Evolutionary conservation across 2,329 filamentous ascomycete genomes (phyloP), one percentile per base, ranked within the genome.

Genomic region (Neospermospora avenae): DNA sequence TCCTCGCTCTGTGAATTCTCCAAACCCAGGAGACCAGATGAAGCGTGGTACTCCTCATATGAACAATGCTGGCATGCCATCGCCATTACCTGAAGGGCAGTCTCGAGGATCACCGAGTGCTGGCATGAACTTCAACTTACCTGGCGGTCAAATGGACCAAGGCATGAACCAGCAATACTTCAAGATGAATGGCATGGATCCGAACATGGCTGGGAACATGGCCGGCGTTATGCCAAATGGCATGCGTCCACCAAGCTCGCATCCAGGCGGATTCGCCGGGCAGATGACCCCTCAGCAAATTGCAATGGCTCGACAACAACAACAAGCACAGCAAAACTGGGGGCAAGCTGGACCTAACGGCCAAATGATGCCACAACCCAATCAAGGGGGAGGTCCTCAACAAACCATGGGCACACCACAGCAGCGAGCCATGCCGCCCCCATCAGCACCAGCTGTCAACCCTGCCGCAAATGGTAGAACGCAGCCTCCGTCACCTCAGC

Each of bases 31-130:
- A 46, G 90, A 93, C 63, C 87, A 89, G 75, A 91, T 91, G 81
- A 91, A 90, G 79, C 86, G 89, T 54, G 85, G 85, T 53, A 90
- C 87, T 25, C 88, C 88, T 25, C 88, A 90, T 74, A 86, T 91
- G 81, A 84, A 83, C 68, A 84, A 84, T 60, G 82, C 82, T 39
- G 85, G 82, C 58, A 85, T 91, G 65, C 87, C 88, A 24, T 91
- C 87, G 24, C 89, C 86, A 7, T 80, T 89, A 63, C 87, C 87
- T 2, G 89, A 90, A 70, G 87, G 84, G 14, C 86, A 82, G 77
- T 89, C 84, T 61, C 83, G 81, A 69, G 84, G 80, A 74, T 90
- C 87, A 60, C 87, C 87, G 53, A 85, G 80, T 75, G 77, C 81
- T 55, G 77, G 81, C 55, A 83, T 84, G 77, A 82, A 81, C 70